These are phyloP conservation scores for Melampsora abietis-canadensis DNA, from an alignment of 1,284 basidiomycete genomes.

Conservation along the genomic window DNA sequence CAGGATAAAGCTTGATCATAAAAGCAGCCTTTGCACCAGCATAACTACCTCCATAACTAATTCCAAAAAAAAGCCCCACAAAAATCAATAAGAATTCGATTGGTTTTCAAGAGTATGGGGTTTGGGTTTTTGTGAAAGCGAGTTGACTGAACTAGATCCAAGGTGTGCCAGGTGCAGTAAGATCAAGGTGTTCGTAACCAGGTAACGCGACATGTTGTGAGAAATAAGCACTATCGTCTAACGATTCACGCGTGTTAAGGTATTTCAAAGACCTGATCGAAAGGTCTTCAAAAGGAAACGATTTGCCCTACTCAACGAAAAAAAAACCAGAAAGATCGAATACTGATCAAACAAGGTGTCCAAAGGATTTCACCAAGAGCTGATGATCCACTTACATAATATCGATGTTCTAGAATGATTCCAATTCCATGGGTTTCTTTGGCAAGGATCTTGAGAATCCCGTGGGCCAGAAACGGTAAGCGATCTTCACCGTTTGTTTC, in stretches of 20 bases:
- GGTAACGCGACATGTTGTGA: conserved; percentile 47
- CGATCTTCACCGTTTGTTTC: conserved; percentile 47
- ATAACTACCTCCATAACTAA: conserved; percentile 51
- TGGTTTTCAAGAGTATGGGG: too few relatives aligned
- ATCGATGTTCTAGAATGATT: conserved; percentile 48
- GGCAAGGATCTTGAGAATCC: conserved; percentile 50
- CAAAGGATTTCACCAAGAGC: too few relatives aligned
- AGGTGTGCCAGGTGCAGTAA: conserved; percentile 36
- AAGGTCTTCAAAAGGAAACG: background rate
- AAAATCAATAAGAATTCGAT: background rate
- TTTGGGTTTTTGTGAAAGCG: background rate
- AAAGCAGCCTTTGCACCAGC: conserved; percentile 51
- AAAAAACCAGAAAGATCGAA: background rate
- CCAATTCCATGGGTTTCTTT: conserved; percentile 50
- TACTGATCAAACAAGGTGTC: background rate
- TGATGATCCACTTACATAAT: background rate
- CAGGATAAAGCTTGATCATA: conserved; percentile 50
- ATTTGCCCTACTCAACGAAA: background rate
- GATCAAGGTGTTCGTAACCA: conserved; percentile 40
- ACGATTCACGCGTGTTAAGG: conserved; percentile 51
- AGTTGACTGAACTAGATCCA: conserved; percentile 47
- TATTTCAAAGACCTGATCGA: conserved; percentile 41
- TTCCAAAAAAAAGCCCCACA: background rate
- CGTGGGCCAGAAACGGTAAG: conserved; percentile 48
- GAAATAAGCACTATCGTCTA: conserved; percentile 51